Conservation (phyloP, 306 rosid genomes). For the Leucaena leucocephala region DNA sequence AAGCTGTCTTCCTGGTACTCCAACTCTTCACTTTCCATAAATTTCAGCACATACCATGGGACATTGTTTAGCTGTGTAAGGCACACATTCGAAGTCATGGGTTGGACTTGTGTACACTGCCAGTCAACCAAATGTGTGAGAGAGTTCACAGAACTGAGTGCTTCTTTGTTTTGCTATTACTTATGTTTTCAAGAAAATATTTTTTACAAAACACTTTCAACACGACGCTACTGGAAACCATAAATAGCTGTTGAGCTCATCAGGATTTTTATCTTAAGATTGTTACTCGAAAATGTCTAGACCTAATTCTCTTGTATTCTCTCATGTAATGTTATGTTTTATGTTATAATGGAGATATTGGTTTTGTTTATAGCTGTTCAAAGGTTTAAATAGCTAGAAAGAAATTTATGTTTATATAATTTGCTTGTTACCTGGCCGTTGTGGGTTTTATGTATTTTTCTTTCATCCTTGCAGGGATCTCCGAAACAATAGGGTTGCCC, state of each 20-base stretch:
- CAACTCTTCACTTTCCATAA: too few relatives aligned
- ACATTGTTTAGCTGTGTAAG: neutral
- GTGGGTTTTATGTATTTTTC: slow-evolving; percentile 15
- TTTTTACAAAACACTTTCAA: neutral
- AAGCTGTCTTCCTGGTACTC: neutral
- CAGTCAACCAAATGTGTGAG: neutral
- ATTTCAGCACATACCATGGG: neutral
- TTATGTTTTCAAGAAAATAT: neutral
- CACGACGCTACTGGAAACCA: neutral
- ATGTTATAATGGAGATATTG: slow-evolving; percentile 10
- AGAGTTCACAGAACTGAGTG: neutral
- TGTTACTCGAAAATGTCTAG: slow-evolving; percentile 1
- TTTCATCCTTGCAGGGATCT: slow-evolving; percentile 34
- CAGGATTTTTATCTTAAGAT: neutral
- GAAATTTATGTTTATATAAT: slow-evolving; percentile 35
- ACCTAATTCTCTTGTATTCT: neutral
- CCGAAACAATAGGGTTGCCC: slow-evolving; percentile 51
- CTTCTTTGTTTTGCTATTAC: neutral
- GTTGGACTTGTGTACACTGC: neutral
- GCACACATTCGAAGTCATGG: too few relatives aligned
- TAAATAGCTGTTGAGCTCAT: neutral
- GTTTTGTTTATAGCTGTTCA: slow-evolving; percentile 19
- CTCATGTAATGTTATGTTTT: slow-evolving; percentile 15
- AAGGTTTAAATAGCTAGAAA: slow-evolving; percentile 14
- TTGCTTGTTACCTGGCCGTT: slow-evolving; percentile 30